Evolutionary conservation across 176 grass and related monocot species (phyloP), one percentile per base, ranked within the genome.

Genomic region (Pontederia crassipes): DNA sequence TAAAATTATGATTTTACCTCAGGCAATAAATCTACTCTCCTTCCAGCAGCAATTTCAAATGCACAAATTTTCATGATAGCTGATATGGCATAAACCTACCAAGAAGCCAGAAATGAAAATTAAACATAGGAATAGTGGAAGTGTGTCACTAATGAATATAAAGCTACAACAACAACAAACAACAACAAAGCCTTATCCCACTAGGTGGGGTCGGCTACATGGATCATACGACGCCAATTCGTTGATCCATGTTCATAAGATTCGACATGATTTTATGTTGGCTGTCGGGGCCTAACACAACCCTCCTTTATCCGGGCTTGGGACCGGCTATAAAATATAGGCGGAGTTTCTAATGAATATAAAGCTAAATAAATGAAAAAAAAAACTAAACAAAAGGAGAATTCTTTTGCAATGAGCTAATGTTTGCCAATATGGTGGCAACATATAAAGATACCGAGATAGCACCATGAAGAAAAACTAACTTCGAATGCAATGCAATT

Each of bases 31-130:
- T 92, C 88, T 53, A 83, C 74, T 17, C 83, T 89, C 74, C 85
- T 80, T 80, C 94, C 94, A 55, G 74, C 77, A 72, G 94, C 74
- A 61, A 89, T 80, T 80, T 93, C 88, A 72, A 99, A 99, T 62
- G 88, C 79, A 77, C 77, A 84, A 69, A 86, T 83, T 82, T 99
- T 99, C 85, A 99, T 74, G 80, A 99, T 84, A 62, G 94, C 88
- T 17, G 88, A 99, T 67, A 93, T 82, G 17, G 94, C 85, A 61
- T 99, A 99, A 48, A 74, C 88, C 94, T 98, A 83, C 14, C 89
- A 86, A 54, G 28, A 66, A 69, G 2, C 54, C 28, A 77, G 2
- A 13, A 28, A 54, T 58, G 11, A 49, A 16, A 71, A 26, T 45
- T 45, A 51, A 70, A 3, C 49, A 32, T 62, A 61, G 54, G 24